These are phyloP conservation scores for Sclerotiophoma versabilis DNA, from an alignment of 2,329 filamentous ascomycete species.

Conservation along the genomic window DNA sequence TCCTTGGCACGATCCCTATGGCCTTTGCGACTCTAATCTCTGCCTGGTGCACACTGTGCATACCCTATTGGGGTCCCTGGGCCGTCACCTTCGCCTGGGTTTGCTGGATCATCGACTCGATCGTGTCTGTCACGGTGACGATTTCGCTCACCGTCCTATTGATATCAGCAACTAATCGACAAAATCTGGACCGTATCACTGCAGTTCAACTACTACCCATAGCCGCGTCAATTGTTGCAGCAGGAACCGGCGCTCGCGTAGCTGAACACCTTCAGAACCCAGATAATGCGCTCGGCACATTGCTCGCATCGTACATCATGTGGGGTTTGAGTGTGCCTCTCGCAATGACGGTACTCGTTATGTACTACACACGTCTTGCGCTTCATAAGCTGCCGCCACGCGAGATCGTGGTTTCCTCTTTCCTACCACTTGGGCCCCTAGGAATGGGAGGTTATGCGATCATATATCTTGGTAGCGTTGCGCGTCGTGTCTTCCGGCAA, in stretches of 20 bases:
- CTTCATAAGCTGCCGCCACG: slow-evolving; percentile 70
- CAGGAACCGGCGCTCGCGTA: slow-evolving; percentile 69
- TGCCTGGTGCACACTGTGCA: slow-evolving; percentile 67
- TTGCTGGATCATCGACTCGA: slow-evolving; percentile 59
- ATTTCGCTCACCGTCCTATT: slow-evolving; percentile 60
- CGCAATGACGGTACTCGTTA: slow-evolving; percentile 67
- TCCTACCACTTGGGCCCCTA: slow-evolving; percentile 71
- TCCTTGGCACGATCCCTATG: slow-evolving; percentile 73
- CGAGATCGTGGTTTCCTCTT: slow-evolving; percentile 72
- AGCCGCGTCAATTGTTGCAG: slow-evolving; percentile 70
- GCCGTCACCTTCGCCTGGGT: slow-evolving; percentile 57
- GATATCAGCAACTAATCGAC: slow-evolving; percentile 54
- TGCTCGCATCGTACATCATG: slow-evolving; percentile 71
- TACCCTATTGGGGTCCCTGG: slow-evolving; percentile 66
- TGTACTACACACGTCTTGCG: slow-evolving; percentile 74
- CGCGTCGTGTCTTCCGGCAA: slow-evolving; percentile 51
- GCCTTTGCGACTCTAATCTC: slow-evolving; percentile 72
- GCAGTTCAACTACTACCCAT: slow-evolving; percentile 72
- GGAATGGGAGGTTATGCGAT: slow-evolving; percentile 71
- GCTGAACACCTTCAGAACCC: slow-evolving; percentile 65
- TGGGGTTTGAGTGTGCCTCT: slow-evolving; percentile 71
- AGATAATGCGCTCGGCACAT: slow-evolving; percentile 64
- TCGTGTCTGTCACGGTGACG: slow-evolving; percentile 54
- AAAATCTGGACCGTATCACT: slow-evolving; percentile 59
- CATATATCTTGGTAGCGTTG: slow-evolving; percentile 57